phyloP scores from a whole-genome alignment of 805 yeast species.

The Wickerhamomyces hampshirensis region DNA sequence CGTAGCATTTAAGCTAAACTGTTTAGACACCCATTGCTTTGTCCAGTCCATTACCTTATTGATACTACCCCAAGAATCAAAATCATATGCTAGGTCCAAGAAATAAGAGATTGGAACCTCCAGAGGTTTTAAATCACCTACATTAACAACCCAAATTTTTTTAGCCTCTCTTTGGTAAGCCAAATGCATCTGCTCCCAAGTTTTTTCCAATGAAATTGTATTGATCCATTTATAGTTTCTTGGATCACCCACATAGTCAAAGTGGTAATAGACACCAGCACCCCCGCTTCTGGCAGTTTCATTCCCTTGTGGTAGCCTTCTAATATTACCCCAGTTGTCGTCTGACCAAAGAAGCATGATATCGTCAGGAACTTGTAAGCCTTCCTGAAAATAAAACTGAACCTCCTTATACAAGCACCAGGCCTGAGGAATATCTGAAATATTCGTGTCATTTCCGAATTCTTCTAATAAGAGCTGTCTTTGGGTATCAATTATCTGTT shows the following conservation, averaged over 20 bases:
- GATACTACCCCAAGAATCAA: constrained; percentile 7
- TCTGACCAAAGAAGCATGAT: constrained; percentile 11
- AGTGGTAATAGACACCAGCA: constrained; percentile 14
- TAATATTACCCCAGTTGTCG: constrained; percentile 14
- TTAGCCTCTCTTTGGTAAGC: constrained; percentile 10
- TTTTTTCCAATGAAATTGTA: constrained; percentile 10
- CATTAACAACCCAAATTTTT: constrained; percentile 11
- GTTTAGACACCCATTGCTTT: constrained; percentile 4
- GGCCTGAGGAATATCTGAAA: constrained; percentile 10
- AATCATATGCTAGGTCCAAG: constrained; percentile 11
- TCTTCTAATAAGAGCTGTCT: constrained; percentile 4
- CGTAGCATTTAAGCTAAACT: constrained; percentile 3
- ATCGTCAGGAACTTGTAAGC: constrained; percentile 10
- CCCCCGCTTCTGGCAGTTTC: constrained; percentile 10
- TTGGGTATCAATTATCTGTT: constrained; percentile 7
- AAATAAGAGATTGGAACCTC: constrained; percentile 12
- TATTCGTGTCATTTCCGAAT: constrained; percentile 7
- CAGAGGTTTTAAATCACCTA: constrained; percentile 11
- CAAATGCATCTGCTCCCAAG: constrained; percentile 13
- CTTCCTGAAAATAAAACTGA: constrained; percentile 9
- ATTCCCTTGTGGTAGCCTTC: constrained; percentile 9
- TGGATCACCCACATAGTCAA: constrained; percentile 14
- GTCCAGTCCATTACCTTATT: constrained; percentile 7
- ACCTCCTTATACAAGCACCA: constrained; percentile 14
- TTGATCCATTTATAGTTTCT: constrained; percentile 13